Conservation (phyloP, 495 filamentous ascomycete genomes). For the Neurospora sp. region DNA sequence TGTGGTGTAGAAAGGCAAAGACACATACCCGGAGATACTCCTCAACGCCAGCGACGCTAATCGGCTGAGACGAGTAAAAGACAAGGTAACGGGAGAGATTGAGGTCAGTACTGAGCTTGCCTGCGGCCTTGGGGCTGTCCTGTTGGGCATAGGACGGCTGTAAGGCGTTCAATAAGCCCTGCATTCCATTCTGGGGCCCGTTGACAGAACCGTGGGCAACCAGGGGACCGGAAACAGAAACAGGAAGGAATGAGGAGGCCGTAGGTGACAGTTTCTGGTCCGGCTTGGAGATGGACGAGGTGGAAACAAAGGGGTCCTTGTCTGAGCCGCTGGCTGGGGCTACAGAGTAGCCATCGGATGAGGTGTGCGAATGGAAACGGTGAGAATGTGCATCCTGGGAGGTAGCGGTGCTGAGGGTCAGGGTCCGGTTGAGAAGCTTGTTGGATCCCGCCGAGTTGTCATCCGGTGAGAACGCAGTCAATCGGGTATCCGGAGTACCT, state of each 20-base stretch:
- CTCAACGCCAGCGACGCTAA: constrained; percentile 23
- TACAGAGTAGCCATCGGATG: constrained; percentile 6
- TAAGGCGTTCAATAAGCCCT: neutral
- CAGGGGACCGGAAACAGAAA: constrained; percentile 16
- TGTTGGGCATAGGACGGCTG: constrained; percentile 5
- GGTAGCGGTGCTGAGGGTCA: constrained; percentile 9
- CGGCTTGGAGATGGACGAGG: constrained; percentile 16
- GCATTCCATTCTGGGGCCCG: neutral
- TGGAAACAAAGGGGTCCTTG: constrained; percentile 35
- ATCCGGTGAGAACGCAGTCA: constrained; percentile 56
- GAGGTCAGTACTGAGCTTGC: constrained; percentile 27
- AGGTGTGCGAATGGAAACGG: constrained; percentile 7
- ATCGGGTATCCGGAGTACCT: constrained; percentile 51
- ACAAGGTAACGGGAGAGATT: constrained; percentile 30
- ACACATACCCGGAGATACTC: constrained; percentile 28
- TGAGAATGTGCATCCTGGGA: constrained; percentile 6
- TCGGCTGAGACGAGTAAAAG: constrained; percentile 19
- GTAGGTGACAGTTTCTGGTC: constrained; percentile 41
- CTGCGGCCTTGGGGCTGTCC: constrained; percentile 2
- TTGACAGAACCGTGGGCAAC: constrained; percentile 21
- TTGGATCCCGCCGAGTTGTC: constrained; percentile 32
- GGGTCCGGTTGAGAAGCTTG: constrained; percentile 15
- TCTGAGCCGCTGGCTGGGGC: constrained; percentile 12
- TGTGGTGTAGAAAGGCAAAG: neutral
- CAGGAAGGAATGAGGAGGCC: constrained; percentile 35